Conservation (phyloP, 78 protist species). For the Mantamonas sphyraenae region DNA sequence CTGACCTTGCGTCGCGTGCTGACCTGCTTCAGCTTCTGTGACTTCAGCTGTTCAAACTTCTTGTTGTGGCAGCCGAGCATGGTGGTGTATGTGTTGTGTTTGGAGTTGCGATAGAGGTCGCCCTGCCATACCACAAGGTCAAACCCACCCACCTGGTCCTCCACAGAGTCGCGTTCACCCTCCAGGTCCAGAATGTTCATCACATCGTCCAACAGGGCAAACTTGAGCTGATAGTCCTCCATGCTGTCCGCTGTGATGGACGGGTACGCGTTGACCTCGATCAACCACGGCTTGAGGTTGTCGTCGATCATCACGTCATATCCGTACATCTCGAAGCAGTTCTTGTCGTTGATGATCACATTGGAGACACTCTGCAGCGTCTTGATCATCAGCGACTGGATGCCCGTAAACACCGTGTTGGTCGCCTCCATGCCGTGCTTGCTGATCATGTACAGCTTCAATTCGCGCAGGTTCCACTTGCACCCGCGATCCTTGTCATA, state of each 20-base stretch:
- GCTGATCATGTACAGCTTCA: conserved; percentile 15
- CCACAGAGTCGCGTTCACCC: background rate
- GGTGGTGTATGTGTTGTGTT: too few species aligned
- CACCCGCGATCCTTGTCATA: conserved; percentile 44
- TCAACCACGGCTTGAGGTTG: conserved; percentile 40
- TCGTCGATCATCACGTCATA: conserved; percentile 52
- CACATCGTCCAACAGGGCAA: conserved; percentile 44
- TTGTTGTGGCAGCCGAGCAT: too few species aligned
- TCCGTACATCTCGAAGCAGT: too few species aligned
- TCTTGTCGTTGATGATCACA: background rate
- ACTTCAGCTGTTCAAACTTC: too few species aligned
- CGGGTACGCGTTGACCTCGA: conserved; percentile 50
- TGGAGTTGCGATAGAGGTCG: too few species aligned
- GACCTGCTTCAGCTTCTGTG: too few species aligned
- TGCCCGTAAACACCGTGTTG: too few species aligned
- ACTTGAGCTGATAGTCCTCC: conserved; percentile 47
- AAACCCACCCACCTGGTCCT: conserved; percentile 26
- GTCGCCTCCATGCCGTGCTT: too few species aligned
- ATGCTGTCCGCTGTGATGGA: conserved; percentile 39
- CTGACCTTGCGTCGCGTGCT: too few species aligned
- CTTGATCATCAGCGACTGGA: too few species aligned
- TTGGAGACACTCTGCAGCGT: too few species aligned
- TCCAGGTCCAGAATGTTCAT: conserved; percentile 41
- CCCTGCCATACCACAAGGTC: too few species aligned
- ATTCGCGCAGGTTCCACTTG: conserved; percentile 39